Evolutionary conservation across 1,139 yeast genomes (phyloP), one percentile per base, ranked within the genome.

Genomic region (Candida frijolesensis): DNA sequence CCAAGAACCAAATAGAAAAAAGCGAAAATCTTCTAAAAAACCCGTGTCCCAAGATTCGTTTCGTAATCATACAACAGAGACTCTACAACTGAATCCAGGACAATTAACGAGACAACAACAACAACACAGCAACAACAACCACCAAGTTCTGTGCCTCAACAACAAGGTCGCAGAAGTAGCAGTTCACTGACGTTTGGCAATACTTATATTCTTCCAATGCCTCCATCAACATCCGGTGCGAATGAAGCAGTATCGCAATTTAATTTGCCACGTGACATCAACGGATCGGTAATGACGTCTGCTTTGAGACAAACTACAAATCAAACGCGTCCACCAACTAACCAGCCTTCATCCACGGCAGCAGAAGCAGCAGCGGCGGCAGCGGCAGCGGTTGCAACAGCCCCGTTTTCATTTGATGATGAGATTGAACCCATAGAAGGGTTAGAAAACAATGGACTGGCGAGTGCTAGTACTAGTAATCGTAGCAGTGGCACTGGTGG

Each of bases 121-220:
- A 16, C 52, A 12, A 15, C 54, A 25, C 53, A 48, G 16, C 46
- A 35, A 19, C 46, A 37, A 10, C 47, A 44, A 32, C 8, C 29
- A 6, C 2, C 29, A 25, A n/a, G n/a, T n/a, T 9, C 29, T 2
- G 29, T 6, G 7, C 4, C 29, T 25, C 54, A 48, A 29, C 42
- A 44, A 10, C 53, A 48, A 12, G 44, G 33, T 7, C 53, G 42
- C n/a, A 40, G 33, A 19, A 35, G 12, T 12, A 42, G 32, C 33
- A 45, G 37, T 41, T 15, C 48, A 25, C 33, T 15, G 43, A 11
- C 8, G 3, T 40, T 27, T 15, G 34, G 34, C 25, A 51, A 56
- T 35, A 51, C 58, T 2, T 60, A 60, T 41, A 59, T 58, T 16
- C 58, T 58, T 44, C 65, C 65, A 10, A 54, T 59, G 46, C 63